Evolutionary conservation across 2,329 filamentous ascomycete species (phyloP).

Genomic region (Chalaropsis thielavioides): DNA sequence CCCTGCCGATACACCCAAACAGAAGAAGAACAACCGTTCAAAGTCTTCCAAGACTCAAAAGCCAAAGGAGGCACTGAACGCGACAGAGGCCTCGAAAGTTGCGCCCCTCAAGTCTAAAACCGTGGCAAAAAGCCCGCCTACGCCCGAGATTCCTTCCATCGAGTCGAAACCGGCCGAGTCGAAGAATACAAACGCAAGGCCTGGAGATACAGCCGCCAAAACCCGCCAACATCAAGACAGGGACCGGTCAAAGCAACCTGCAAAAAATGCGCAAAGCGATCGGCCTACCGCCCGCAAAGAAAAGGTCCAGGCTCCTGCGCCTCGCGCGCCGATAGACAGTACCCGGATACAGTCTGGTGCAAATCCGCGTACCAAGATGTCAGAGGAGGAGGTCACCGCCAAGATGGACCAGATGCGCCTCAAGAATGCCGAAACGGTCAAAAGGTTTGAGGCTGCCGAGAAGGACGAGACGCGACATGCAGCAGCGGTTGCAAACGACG

Average conservation of each 20-base stretch:
- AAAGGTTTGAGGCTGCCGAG: slow-evolving; percentile 44
- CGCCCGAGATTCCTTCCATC: background rate
- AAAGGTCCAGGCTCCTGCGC: background rate
- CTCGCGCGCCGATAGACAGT: slow-evolving; percentile 23
- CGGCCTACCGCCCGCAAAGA: background rate
- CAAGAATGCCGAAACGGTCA: slow-evolving; percentile 41
- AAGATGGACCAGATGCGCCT: slow-evolving; percentile 50
- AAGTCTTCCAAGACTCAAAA: slow-evolving; percentile 7
- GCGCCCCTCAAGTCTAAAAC: background rate
- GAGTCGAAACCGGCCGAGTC: background rate
- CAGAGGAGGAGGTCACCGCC: slow-evolving; percentile 41
- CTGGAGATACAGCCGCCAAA: background rate
- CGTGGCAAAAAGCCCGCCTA: background rate
- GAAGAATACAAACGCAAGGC: background rate
- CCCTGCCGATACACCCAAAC: slow-evolving; percentile 15
- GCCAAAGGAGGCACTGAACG: slow-evolving; percentile 12
- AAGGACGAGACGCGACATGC: slow-evolving; percentile 43
- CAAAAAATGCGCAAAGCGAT: background rate
- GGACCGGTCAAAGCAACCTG: background rate
- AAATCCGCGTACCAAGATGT: slow-evolving; percentile 46
- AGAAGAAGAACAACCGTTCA: slow-evolving; percentile 10
- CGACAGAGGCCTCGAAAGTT: slow-evolving; percentile 1
- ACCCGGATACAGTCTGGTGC: slow-evolving; percentile 39
- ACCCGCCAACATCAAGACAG: background rate
- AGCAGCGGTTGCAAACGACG: slow-evolving; percentile 38